A percentile compares a stretch with the other conserved stretches of the same genome.
Evolutionary conservation across 2,329 filamentous ascomycete genomes (phyloP).

Genomic region (Trichoderma sp.): DNA sequence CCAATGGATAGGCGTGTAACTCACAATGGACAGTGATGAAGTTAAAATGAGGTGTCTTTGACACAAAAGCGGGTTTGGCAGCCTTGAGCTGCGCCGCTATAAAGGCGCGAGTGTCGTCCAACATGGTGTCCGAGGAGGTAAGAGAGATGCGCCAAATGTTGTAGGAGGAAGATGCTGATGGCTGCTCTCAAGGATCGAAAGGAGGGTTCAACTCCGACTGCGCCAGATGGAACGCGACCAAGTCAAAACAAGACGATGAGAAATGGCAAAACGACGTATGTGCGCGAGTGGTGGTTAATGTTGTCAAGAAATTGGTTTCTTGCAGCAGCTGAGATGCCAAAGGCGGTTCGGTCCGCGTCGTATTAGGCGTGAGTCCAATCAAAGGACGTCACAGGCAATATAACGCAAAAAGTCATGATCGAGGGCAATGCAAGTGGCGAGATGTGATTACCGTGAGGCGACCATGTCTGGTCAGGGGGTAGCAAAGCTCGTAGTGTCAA

Average conservation of each 20-base stretch:
- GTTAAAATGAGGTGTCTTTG: constrained; percentile 70
- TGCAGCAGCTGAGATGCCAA: neutral
- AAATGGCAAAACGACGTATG: neutral
- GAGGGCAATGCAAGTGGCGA: constrained; percentile 18
- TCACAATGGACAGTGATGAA: constrained; percentile 81
- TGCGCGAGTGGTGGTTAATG: neutral
- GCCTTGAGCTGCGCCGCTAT: constrained; percentile 50
- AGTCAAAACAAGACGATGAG: neutral
- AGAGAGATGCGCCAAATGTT: neutral
- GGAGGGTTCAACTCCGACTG: neutral
- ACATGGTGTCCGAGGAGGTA: constrained; percentile 34
- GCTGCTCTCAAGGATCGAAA: neutral
- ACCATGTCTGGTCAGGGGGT: constrained; percentile 25
- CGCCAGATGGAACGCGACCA: neutral
- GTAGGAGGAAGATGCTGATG: neutral
- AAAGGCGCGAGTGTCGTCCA: constrained; percentile 40
- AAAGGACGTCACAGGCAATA: constrained; percentile 32
- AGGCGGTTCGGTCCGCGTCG: neutral
- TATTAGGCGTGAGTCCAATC: constrained; percentile 35
- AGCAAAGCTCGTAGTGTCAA: constrained; percentile 1
- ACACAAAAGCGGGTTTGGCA: constrained; percentile 59
- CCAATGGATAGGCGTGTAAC: constrained; percentile 37
- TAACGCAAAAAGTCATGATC: constrained; percentile 33
- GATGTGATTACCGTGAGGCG: constrained; percentile 9
- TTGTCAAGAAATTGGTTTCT: neutral